Conservation (phyloP, 208 protist species). For the Angomonas ambiguus region DNA sequence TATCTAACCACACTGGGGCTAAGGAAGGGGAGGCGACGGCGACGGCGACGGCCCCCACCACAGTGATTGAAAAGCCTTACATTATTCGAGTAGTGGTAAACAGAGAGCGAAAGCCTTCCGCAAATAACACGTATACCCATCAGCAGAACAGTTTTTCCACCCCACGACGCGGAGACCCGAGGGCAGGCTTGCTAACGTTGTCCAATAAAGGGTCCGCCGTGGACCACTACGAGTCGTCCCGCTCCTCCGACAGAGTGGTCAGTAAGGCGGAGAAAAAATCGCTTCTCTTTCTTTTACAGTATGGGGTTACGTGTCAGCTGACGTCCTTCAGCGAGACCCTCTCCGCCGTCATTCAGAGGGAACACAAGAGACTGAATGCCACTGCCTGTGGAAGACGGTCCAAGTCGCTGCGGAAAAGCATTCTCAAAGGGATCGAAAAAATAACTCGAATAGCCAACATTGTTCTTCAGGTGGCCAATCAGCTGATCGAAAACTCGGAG, state of each 20-base stretch:
- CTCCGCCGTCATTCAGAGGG: constrained; percentile 53
- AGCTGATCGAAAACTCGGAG: constrained; percentile 42
- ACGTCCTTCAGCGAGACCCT: constrained; percentile 67
- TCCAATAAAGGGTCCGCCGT: background rate
- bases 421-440: constrained; percentile 34
- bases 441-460: constrained; percentile 69
- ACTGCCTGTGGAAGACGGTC: constrained; percentile 19
- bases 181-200: background rate
- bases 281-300: constrained; percentile 68
- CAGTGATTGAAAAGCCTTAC: constrained; percentile 54
- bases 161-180: background rate
- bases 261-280: constrained; percentile 38
- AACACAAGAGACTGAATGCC: constrained; percentile 43
- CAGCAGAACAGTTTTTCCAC: background rate
- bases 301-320: constrained; percentile 83
- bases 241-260: background rate
- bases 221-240: background rate
- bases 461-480: constrained; percentile 68
- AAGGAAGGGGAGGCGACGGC: background rate
- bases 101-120: constrained; percentile 16
- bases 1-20: background rate
- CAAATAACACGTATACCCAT: background rate
- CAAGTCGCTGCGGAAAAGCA: constrained; percentile 22
- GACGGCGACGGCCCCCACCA: background rate
- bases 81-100: constrained; percentile 81